Evolutionary conservation across 352 stramenopile genomes (phyloP), one percentile per base, ranked within the genome.

Genomic region (Phytophthora hybrid): DNA sequence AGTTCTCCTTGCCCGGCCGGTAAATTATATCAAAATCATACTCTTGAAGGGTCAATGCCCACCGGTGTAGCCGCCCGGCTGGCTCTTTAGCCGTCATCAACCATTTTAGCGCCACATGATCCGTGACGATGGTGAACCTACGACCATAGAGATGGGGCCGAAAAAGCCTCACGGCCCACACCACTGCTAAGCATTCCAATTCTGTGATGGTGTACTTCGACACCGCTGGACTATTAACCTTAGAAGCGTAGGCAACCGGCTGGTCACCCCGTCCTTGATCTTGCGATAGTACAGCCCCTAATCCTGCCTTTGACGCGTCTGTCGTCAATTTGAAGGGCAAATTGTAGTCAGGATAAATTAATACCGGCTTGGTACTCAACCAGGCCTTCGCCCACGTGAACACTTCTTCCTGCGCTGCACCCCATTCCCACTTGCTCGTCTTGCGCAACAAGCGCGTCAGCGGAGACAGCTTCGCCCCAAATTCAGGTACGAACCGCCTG

Each of bases 251-350:
- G 0, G 59, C 76, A 1, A 80, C 18, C 1, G 73, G 66, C 18
- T 69, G 65, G 6, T 68, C 41, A 8, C 61, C 63, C 0, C 18
- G 7, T 5, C 65, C 65, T 0, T 67, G 49, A 31, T 75, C 57
- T 18, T 81, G 73, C 49, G 73, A 77, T 5, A 83, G n/a, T n/a
- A n/a, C n/a, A n/a, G n/a, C n/a, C n/a, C n/a, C n/a, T n/a, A 76
- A 7, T 0, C 71, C 70, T 0, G 63, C 61, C 29, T 56, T 54
- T 3, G 64, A 80, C 0, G 71, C 77, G 39, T 84, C 77, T 3
- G 67, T 77, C 1, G 59, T 69, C 34, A 78, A 21, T n/a, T 79
- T 69, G 32, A 85, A 85, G 1, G 67, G 67, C 41, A 69, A 47
- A 4, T 19, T 53, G 55, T 78, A 80, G 34, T 84, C 71, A 21